These are phyloP conservation scores for Rhynchosporium graminicola DNA, from an alignment of 2,329 filamentous ascomycete species.

Conservation along the genomic window DNA sequence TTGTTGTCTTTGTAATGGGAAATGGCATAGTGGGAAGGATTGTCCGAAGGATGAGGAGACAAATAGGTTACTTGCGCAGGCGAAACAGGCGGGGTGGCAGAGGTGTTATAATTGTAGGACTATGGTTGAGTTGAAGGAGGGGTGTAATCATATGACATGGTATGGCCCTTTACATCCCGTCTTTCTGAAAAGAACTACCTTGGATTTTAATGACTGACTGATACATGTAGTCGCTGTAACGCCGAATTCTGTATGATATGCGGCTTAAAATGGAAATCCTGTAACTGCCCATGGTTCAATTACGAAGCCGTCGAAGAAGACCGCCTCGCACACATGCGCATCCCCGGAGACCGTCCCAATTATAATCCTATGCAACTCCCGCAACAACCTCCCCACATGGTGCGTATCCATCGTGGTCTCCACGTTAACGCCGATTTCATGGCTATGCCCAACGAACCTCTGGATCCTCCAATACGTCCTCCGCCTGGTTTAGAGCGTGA, in stretches of 20 bases:
- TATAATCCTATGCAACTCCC: too few species aligned
- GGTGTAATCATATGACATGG: slow-evolving; percentile 89
- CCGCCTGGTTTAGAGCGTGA: slow-evolving; percentile 37
- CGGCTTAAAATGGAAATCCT: slow-evolving; percentile 78
- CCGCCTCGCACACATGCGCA: slow-evolving; percentile 53
- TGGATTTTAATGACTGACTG: slow-evolving; percentile 17
- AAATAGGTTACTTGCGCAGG: slow-evolving; percentile 61
- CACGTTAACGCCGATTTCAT: slow-evolving; percentile 33
- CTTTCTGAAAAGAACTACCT: too few species aligned
- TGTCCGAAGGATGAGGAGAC: slow-evolving; percentile 74
- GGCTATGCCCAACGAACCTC: slow-evolving; percentile 30
- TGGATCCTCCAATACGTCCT: too few species aligned
- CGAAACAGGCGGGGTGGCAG: slow-evolving; percentile 71
- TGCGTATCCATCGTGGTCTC: neutral
- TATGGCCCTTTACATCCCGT: slow-evolving; percentile 45
- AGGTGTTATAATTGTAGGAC: slow-evolving; percentile 72
- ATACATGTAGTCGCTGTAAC: slow-evolving; percentile 65
- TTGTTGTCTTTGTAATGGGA: slow-evolving; percentile 71
- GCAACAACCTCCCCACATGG: slow-evolving; percentile 30
- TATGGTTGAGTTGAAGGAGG: slow-evolving; percentile 77
- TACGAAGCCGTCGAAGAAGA: slow-evolving; percentile 58
- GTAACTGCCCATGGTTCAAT: slow-evolving; percentile 80
- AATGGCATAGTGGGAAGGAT: slow-evolving; percentile 68
- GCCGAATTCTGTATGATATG: slow-evolving; percentile 89
- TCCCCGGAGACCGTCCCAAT: slow-evolving; percentile 34